Evolutionary conservation across 2,329 filamentous ascomycete species (phyloP), one percentile per base, ranked within the genome.

Genomic region (Trichoderma polysporum): DNA sequence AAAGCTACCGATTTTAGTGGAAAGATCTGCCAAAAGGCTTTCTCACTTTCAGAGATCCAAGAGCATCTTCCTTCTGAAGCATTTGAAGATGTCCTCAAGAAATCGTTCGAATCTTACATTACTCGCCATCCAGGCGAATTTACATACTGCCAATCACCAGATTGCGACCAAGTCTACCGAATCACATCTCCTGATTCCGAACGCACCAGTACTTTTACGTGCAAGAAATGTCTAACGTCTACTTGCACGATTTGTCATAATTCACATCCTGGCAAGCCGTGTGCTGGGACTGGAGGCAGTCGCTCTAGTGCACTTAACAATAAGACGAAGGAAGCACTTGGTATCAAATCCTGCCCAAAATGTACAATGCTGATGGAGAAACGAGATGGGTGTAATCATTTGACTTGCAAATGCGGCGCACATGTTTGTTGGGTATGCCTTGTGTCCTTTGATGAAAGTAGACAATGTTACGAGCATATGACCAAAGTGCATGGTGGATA

Each of bases 371-470:
- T 76, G 3, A 78, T 84, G 1, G 76, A 83, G 68, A 84, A 84
- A 74, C 71, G 59, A 0, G 73, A 73, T 0, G 83, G 83, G 0
- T 85, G 83, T 66, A 78, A 84, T 68, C 82, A 85, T 69, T 80
- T 85, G 67, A 70, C 67, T 0, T 85, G 84, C 66, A 69, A 68
- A 0, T 85, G 83, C 65, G 69, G 73, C 2, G 70, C 75, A 1
- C 80, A 84, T 66, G 81, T 84, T 29, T 85, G 83, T 66, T 85
- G 82, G 82, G 74, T 78, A 2, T 85, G 83, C 66, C 68, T 83
- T 72, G 37, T 22, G 19, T 12, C 37, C 7, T 66, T 66, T 49
- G 29, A 27, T 8, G 6, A 17, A 7, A 3, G 35, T 53, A 15
- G 0, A 2, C 19, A 41, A 5, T 66, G 64, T 27, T 66, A 66